Evolutionary conservation across 768 basidiomycete genomes (phyloP), one percentile per base, ranked within the genome.

Genomic region (Clavaria fumosa): DNA sequence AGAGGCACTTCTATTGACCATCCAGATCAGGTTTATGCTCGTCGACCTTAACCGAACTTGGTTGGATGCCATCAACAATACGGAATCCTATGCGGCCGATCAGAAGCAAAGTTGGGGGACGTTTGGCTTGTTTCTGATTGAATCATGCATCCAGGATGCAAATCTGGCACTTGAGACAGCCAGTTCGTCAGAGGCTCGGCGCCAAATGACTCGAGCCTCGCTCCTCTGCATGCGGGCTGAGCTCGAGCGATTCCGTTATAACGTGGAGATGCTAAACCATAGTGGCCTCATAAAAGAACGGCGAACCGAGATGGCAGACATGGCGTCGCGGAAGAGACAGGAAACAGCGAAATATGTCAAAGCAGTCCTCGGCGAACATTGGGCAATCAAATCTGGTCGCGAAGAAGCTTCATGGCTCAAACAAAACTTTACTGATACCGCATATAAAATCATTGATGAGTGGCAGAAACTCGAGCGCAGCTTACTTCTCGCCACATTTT

Each of bases 1-100:
- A 5, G 77, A 79, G 48, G 75, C 74, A 0, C 60, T 75, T 37
- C 71, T 69, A 65, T 45, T 54, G 7, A 67, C 69, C 4, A 50
- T 81, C 26, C 53, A 70, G 19, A 55, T 76, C 19, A 68, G 77
- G 3, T 60, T 75, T 41, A 47, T 55, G 6, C 52, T 82, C 19
- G 60, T 53, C n/a, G 52, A 66, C 26, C 44, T 78, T 40, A 65
- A 62, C 2, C 50, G 41, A 18, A 37, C 47, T 0, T 68, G 69
- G 60, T 48, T 70, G 23, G 55, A 63, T 1, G 52, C 52, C 4
- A 39, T 64, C 12, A 32, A 44, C 24, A 26, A 47, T 23, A 44
- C 47, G 30, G 11, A 27, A 42, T 41, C n/a, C 35, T 55, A 39
- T 44, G 40, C 23, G 41, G 35, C 43, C 4, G 51, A 61, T 11